Percentiles rank a stretch among this genome's conserved stretches.
These are phyloP conservation scores for Heterobasidion occidentale DNA, from an alignment of 1,284 basidiomycete genomes.

Conservation along the genomic window DNA sequence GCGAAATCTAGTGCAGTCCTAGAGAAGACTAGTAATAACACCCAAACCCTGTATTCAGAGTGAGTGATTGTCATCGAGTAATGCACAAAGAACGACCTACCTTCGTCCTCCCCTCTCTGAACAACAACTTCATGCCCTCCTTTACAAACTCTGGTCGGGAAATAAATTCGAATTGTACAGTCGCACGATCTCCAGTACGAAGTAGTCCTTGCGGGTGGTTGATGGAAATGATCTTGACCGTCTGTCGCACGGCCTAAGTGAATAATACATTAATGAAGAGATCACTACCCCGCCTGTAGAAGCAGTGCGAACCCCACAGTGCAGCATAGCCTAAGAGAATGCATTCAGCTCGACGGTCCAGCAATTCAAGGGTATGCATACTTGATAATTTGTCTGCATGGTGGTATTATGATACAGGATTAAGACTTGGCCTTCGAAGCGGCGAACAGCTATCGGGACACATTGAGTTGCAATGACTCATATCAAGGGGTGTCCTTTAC, in stretches of 20 bases:
- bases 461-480: neutral
- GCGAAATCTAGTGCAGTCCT: too few species aligned
- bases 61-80: neutral
- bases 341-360: constrained; percentile 10
- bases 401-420: constrained; percentile 91
- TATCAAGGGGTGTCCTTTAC: constrained; percentile 24
- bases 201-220: constrained; percentile 83
- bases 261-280: constrained; percentile 4
- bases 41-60: constrained; percentile 23
- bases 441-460: constrained; percentile 48
- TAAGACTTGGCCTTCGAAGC: constrained; percentile 81
- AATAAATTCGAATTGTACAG: constrained; percentile 87
- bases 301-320: constrained; percentile 59
- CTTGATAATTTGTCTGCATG: constrained; percentile 85
- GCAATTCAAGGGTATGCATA: constrained; percentile 21
- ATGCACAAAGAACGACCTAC: constrained; percentile 26
- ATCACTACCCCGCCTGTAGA: neutral
- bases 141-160: constrained; percentile 87
- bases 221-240: constrained; percentile 83
- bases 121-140: constrained; percentile 85
- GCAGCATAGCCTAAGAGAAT: constrained; percentile 63
- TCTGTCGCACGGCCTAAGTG: constrained; percentile 75
- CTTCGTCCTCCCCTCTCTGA: constrained; percentile 92
- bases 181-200: constrained; percentile 86
- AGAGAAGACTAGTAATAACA: constrained; percentile 19